Evolutionary conservation across 805 yeast species (phyloP).

Genomic region (Starmerella khaoyaiensis): DNA sequence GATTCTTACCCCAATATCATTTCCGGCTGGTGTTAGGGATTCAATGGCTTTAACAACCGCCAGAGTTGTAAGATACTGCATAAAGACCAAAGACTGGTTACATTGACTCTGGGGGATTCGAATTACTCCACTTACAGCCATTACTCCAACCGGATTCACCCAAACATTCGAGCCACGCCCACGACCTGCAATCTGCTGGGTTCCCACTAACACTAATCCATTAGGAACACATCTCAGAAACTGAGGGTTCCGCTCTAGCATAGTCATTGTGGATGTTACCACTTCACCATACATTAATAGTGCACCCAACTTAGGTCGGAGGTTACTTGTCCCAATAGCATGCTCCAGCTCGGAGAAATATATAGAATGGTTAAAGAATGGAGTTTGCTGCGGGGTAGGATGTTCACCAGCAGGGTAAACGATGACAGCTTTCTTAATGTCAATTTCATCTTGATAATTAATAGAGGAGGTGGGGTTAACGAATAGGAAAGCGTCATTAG

Average conservation of each 20-base stretch:
- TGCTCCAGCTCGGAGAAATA: constrained; percentile 38
- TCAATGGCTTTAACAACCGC: constrained; percentile 71
- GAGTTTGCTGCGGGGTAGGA: constrained; percentile 47
- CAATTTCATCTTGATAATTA: constrained; percentile 7
- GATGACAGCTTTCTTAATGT: constrained; percentile 42
- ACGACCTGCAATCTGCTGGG: constrained; percentile 77
- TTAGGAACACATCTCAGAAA: constrained; percentile 50
- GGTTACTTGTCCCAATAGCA: constrained; percentile 9
- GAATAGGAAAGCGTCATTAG: constrained; percentile 43
- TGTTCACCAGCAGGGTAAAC: constrained; percentile 31
- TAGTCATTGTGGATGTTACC: constrained; percentile 70
- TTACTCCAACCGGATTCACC: constrained; percentile 88
- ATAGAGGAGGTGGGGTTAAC: background rate
- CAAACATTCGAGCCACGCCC: constrained; percentile 93
- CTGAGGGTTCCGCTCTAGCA: constrained; percentile 59
- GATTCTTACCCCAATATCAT: constrained; percentile 61
- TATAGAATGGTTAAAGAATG: constrained; percentile 52
- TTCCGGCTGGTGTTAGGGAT: constrained; percentile 52
- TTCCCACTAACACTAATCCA: constrained; percentile 57
- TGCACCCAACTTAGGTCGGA: constrained; percentile 38
- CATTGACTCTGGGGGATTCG: constrained; percentile 39
- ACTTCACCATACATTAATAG: constrained; percentile 70
- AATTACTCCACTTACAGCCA: constrained; percentile 65
- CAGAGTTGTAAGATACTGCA: constrained; percentile 73
- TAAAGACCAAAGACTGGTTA: constrained; percentile 56